Percentiles rank a stretch among this genome's conserved stretches.
These are phyloP conservation scores for Porpolomopsis calyptriformis DNA, from an alignment of 768 basidiomycete genomes.

Conservation along the genomic window DNA sequence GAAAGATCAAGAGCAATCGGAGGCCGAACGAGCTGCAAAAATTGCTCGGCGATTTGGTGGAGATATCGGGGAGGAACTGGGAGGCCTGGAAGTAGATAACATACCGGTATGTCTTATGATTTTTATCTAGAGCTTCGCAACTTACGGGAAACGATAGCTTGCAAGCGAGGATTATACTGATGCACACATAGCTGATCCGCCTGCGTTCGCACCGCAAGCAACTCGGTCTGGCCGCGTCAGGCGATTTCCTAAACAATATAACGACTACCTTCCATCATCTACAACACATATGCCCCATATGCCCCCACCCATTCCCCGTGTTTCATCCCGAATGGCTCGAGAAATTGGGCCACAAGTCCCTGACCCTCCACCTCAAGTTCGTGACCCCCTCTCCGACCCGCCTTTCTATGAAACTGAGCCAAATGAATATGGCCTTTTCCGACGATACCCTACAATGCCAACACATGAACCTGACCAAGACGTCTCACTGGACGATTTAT, in stretches of 20 bases:
- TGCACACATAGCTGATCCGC: background rate
- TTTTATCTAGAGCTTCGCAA: too few species aligned
- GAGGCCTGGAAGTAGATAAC: too few species aligned
- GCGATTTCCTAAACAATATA: background rate
- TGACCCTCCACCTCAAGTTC: background rate
- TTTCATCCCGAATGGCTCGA: background rate
- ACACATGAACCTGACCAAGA: slow-evolving; percentile 1
- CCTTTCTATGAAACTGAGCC: background rate
- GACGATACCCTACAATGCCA: background rate
- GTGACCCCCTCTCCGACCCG: background rate
- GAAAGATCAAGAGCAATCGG: too few species aligned
- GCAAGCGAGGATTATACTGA: background rate
- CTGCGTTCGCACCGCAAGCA: too few species aligned
- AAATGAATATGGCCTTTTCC: slow-evolving; percentile 1
- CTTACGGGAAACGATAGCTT: too few species aligned
- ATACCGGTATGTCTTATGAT: too few species aligned
- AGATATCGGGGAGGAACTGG: too few species aligned
- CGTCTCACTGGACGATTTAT: background rate
- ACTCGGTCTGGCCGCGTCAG: background rate
- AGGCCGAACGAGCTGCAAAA: too few species aligned
- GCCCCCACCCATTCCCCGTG: background rate
- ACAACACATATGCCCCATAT: background rate
- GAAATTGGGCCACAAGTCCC: background rate
- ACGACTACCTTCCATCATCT: background rate
- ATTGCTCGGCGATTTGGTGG: too few species aligned